Conservation (phyloP, 768 basidiomycete genomes). For the Kwoniella shandongensis region DNA sequence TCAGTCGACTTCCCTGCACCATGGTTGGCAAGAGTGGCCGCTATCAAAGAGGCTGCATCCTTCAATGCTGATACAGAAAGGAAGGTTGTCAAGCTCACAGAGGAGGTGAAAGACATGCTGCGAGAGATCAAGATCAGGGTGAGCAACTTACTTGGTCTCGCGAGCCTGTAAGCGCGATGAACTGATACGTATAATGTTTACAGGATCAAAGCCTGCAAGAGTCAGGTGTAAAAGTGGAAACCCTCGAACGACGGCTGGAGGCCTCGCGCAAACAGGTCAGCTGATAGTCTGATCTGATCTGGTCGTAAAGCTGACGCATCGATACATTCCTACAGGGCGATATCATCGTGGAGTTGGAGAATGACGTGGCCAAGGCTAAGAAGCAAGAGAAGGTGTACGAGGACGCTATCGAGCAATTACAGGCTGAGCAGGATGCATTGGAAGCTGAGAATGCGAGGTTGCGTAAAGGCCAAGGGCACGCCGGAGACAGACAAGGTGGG, state of each 20-base stretch:
- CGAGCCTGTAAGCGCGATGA: too few species aligned
- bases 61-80: conserved; percentile 91
- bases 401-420: conserved; percentile 90
- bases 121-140: conserved; percentile 70
- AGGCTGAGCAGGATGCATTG: conserved; percentile 78
- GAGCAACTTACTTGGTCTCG: conserved; percentile 16
- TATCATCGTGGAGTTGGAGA: conserved; percentile 74
- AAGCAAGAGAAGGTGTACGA: conserved; percentile 88
- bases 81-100: conserved; percentile 77
- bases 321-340: conserved; percentile 61
- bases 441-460: conserved; percentile 86
- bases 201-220: conserved; percentile 91
- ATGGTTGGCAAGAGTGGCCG: conserved; percentile 77
- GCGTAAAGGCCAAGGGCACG: conserved; percentile 61
- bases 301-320: neutral
- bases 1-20: conserved; percentile 66
- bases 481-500: conserved; percentile 56
- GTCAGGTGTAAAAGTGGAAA: conserved; percentile 83
- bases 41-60: conserved; percentile 77
- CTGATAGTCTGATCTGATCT: neutral
- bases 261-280: conserved; percentile 74
- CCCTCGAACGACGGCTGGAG: conserved; percentile 91
- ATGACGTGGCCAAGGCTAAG: conserved; percentile 71
- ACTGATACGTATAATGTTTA: neutral
- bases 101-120: conserved; percentile 83